Percentiles rank a stretch among this genome's conserved stretches.
These are phyloP conservation scores for Tricharina praecox DNA, from an alignment of 495 filamentous ascomycete species.

Conservation along the genomic window DNA sequence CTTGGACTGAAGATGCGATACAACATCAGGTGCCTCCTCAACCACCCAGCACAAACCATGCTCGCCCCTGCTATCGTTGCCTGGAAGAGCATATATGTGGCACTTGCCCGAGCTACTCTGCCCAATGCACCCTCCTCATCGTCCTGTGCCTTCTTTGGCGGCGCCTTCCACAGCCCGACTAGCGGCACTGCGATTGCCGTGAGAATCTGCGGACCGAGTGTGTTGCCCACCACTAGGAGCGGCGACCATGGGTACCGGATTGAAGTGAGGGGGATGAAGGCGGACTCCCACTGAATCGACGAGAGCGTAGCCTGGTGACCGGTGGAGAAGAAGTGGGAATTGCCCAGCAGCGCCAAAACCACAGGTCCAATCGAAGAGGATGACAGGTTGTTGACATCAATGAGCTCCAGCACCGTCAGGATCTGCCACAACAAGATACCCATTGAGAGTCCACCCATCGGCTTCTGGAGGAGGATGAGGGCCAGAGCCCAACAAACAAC, in stretches of 20 bases:
- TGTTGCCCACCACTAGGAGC: slow-evolving; percentile 65
- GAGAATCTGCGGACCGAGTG: slow-evolving; percentile 74
- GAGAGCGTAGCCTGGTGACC: slow-evolving; percentile 82
- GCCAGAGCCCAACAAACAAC: slow-evolving; percentile 58
- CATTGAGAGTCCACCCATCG: slow-evolving; percentile 78
- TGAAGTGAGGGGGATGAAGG: slow-evolving; percentile 71
- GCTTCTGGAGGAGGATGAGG: slow-evolving; percentile 71
- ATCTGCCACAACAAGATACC: slow-evolving; percentile 68
- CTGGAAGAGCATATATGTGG: slow-evolving; percentile 61
- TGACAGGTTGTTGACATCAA: slow-evolving; percentile 56
- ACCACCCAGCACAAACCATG: slow-evolving; percentile 63
- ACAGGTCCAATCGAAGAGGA: slow-evolving; percentile 66
- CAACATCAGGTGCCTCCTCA: slow-evolving; percentile 87
- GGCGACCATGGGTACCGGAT: slow-evolving; percentile 84
- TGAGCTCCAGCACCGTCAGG: slow-evolving; percentile 69
- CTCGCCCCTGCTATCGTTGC: slow-evolving; percentile 66
- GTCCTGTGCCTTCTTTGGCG: slow-evolving; percentile 29
- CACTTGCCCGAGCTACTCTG: slow-evolving; percentile 48
- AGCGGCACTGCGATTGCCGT: slow-evolving; percentile 63
- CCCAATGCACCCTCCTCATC: slow-evolving; percentile 42
- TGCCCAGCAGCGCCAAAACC: slow-evolving; percentile 67
- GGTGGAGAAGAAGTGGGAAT: slow-evolving; percentile 93
- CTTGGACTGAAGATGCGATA: slow-evolving; percentile 87
- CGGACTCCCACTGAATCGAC: slow-evolving; percentile 92
- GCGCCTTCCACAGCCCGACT: slow-evolving; percentile 68